Evolutionary conservation across 1,284 basidiomycete species (phyloP), one percentile per base, ranked within the genome.

Genomic region (Taiwanofungus camphoratus): DNA sequence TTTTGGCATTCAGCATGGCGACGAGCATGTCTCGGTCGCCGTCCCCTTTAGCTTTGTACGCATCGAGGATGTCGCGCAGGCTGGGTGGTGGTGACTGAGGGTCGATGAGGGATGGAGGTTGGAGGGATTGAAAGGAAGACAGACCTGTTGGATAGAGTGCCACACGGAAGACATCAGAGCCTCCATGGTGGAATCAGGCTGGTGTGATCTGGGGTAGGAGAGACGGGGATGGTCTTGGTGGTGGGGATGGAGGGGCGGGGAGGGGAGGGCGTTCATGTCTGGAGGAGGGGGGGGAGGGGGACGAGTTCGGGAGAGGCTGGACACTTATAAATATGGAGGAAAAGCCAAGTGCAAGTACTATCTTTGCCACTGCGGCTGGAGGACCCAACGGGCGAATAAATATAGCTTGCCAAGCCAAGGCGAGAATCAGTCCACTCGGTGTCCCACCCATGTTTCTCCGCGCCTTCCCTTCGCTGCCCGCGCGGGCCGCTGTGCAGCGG

Each of bases 21-120:
- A 93, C 73, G 20, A 94, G 71, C 77, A 92, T 84, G 44, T 92
- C 89, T 30, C 90, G 75, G 71, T 94, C 91, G 36, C 89, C 91
- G 52, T 92, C 87, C 45, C 91, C 91, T 55, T 82, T 86, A 31
- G 77, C 66, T 50, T 77, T 76, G 69, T 92, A 94, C 12, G 91
- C 90, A 34, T 77, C 74, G 22, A 94, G 79, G 31, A 94, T 92
- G 55, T 91, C 88, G 39, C 85, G 77, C 38, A 94, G 71, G 49
- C 71, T 82, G 0, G 91, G 89, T 2, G 91, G 87, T 15, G 88
- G 74, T 5, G 77, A 58, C 82, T 87, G 51, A 31, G 32, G 39
- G 49, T 29, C 50, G 23, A 20, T 38, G 24, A 12, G 33, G 42
- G 68, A 33, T 15, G 33, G 21, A 57, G 39, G 64, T 46, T 24